Evolutionary conservation across 2,329 filamentous ascomycete genomes (phyloP), one percentile per base, ranked within the genome.

Genomic region (Stagonosporopsis cucurbitacearum): DNA sequence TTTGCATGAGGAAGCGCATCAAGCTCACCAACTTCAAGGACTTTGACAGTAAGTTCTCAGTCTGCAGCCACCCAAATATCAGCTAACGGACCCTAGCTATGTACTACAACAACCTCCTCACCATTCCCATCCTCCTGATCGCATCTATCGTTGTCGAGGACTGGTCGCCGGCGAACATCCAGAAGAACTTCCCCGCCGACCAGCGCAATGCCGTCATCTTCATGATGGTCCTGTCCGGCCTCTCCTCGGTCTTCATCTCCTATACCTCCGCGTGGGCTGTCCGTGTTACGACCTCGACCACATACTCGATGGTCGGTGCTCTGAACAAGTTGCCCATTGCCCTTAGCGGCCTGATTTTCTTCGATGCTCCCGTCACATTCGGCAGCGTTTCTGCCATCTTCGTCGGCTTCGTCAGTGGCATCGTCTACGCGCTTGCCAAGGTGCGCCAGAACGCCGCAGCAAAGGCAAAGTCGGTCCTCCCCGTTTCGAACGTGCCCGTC

Each of bases 11-110:
- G 75, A 98, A 98, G 84, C 89, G 96, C 64, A 98, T 99, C 77
- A 98, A 98, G 88, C 87, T 96, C 79, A 97, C 96, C 82, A 97
- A 96, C 83, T 98, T 99, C 81, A 97, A 96, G 84, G 95, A 98
- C 77, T 98, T 96, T 82, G 95, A 99, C 77, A 96, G 94, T 97
- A 84, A 80, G 94, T 57, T 13, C 22, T 25, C 15, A 23, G 26
- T 37, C 37, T 39, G 40, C 33, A 17, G 9, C n/a, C n/a, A 41
- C 20, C 78, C 37, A 25, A 19, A 8, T 25, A 13, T 6, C 30
- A 6, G 28, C 66, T 68, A 61, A 68, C 40, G 30, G 1, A n/a
- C 3, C 30, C 43, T 63, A 98, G 94, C 93, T 72, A 99, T 98
- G 95, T 98, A 95, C 81, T 99, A 99, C 84, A 99, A 99, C 86